Base-by-base conservation (phyloP, 2,329 filamentous ascomycete species). In the Polytolypa hystricis region DNA sequence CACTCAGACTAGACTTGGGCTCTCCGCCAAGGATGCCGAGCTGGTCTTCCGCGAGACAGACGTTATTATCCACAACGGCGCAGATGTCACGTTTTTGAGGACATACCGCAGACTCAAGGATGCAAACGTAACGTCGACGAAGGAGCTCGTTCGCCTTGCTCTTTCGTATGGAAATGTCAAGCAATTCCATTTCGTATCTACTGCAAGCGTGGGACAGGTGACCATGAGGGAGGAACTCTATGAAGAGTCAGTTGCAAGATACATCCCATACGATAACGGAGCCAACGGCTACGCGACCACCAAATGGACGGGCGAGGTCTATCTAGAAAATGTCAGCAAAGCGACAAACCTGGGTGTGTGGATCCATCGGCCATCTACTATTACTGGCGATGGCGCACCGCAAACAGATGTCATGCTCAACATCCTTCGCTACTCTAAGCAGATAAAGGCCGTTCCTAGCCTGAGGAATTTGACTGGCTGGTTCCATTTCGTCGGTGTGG, bases 41-140 rank as follows among this genome's bases (percentile, higher is more conserved):
- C 17, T 17, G 1, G 44, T 72, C 2, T 49, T 50, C n/a, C 17
- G 31, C 3, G 30, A 46, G 3, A 57, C 52, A 1, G 58, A 69
- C 43, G 47, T 67, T 3, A 66, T 79, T 33, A 67, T 81, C 17
- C 78, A 74, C 49, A 61, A 56, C 35, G 71, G 64, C 5, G 66
- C 67, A n/a, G 56, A 61, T n/a, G 42, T 47, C 11, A 53, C 48
- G 0, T 50, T 47, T 32, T 31, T 49, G 32, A 49, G 59, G 16
- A 46, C 34, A 5, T 62, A 60, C 38, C 30, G 39, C 2, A 35
- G 37, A 2, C 43, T 62, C 1, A 46, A 46, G 1, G 4, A 29
- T 1, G 15, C 43, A 1, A 61, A 60, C 37, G 31, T 57, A 2
- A 12, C 30, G 0, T 46, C 54, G 0, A 57, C 50, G 2, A 43